phyloP scores from a whole-genome alignment of 345 rosid genomes.

The Nasturtium officinale region DNA sequence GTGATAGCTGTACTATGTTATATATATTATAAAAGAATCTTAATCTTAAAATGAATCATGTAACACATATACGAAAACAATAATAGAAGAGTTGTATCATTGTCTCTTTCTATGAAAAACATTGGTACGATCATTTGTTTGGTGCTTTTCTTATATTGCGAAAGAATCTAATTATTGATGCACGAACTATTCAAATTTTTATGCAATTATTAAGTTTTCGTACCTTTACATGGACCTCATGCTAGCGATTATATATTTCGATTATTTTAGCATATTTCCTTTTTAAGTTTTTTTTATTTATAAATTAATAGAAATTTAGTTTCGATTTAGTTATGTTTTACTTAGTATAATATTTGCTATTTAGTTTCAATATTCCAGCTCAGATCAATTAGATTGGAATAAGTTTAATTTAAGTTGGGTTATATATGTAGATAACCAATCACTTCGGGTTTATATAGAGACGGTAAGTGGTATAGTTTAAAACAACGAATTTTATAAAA shows the following conservation, averaged over 20 bases:
- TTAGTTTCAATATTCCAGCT: neutral
- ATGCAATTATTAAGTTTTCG: slow-evolving; percentile 27
- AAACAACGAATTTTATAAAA: neutral
- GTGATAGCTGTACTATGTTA: slow-evolving; percentile 36
- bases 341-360: no score
- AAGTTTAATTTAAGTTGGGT: no score
- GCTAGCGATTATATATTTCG: slow-evolving; percentile 11
- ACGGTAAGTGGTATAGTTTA: neutral
- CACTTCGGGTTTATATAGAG: no score
- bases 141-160: slow-evolving; percentile 30
- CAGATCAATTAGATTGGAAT: neutral
- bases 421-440: no score
- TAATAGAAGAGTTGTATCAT: slow-evolving; percentile 23
- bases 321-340: neutral
- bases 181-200: slow-evolving; percentile 36
- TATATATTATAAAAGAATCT: slow-evolving; percentile 27
- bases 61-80: neutral
- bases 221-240: slow-evolving; percentile 29
- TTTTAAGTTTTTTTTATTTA: neutral
- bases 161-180: slow-evolving; percentile 29
- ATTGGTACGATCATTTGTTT: slow-evolving; percentile 22
- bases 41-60: slow-evolving; percentile 26
- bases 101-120: slow-evolving; percentile 24
- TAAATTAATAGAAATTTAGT: neutral
- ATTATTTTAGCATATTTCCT: neutral